These are phyloP conservation scores for Entonaema liquescens DNA, from an alignment of 495 filamentous ascomycete species.

Conservation along the genomic window DNA sequence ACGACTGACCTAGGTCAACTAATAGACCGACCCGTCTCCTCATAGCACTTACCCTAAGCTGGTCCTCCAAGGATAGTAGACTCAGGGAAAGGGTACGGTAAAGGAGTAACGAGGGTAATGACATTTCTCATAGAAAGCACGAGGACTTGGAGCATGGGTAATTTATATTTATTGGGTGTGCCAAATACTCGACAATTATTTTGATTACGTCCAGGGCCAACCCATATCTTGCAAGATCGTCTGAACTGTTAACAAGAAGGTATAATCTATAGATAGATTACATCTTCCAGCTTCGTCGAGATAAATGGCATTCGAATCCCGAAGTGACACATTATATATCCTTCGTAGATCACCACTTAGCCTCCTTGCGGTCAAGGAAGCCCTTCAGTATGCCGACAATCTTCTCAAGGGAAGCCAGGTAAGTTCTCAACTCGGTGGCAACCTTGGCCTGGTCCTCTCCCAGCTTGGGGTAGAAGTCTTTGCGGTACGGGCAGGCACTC, in stretches of 20 bases:
- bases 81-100: not conserved
- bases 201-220: not conserved
- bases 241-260: not conserved
- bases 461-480: conserved; percentile 88
- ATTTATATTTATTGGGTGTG: not conserved
- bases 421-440: conserved; percentile 65
- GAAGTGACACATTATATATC: not conserved
- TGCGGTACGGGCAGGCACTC: conserved; percentile 88
- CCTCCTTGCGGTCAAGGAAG: conserved; percentile 73
- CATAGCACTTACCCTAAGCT: not conserved
- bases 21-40: not conserved
- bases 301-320: not conserved
- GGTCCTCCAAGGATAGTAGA: not conserved
- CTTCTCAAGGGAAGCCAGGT: conserved; percentile 78
- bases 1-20: not conserved
- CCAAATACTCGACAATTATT: not conserved
- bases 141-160: not conserved
- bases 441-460: conserved; percentile 73
- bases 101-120: too few species aligned
- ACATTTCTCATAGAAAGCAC: too few species aligned
- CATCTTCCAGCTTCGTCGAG: not conserved
- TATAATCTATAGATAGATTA: not conserved
- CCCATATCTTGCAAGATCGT: not conserved
- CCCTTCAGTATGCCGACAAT: conserved; percentile 76
- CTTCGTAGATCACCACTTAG: conserved; percentile 66